Conservation (phyloP, 2,329 filamentous ascomycete genomes). For the Stemphylium vesicarium region DNA sequence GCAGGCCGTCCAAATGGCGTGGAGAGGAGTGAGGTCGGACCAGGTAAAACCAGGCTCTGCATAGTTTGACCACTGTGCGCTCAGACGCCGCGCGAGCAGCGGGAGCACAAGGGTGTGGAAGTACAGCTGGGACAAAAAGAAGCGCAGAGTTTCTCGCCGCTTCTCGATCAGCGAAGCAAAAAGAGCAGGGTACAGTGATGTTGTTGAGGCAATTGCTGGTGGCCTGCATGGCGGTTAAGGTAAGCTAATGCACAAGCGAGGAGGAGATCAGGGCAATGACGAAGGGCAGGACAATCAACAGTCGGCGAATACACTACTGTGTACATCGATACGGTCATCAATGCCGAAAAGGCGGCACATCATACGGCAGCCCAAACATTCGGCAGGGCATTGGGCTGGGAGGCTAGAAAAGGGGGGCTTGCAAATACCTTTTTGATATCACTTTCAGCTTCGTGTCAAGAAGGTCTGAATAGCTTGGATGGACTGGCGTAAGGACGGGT, state of each 20-base stretch:
- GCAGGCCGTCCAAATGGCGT: slow-evolving; percentile 48
- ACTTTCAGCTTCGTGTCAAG: slow-evolving; percentile 3
- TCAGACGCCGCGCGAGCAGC: slow-evolving; percentile 46
- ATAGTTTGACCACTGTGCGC: slow-evolving; percentile 49
- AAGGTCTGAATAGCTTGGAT: neutral
- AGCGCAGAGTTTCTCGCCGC: slow-evolving; percentile 22
- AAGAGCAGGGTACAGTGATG: slow-evolving; percentile 26
- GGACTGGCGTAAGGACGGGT: slow-evolving; percentile 1
- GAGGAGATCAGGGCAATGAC: slow-evolving; percentile 26
- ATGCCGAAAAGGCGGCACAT: slow-evolving; percentile 3
- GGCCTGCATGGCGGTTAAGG: slow-evolving; percentile 42
- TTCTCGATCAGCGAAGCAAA: slow-evolving; percentile 25
- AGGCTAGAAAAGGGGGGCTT: slow-evolving; percentile 19
- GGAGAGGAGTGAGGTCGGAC: slow-evolving; percentile 44
- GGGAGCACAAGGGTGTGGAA: slow-evolving; percentile 38
- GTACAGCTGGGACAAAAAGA: slow-evolving; percentile 28
- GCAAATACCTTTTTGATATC: slow-evolving; percentile 36
- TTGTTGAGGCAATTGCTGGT: slow-evolving; percentile 29
- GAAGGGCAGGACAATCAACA: slow-evolving; percentile 15
- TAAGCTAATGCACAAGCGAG: slow-evolving; percentile 40
- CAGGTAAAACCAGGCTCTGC: slow-evolving; percentile 51
- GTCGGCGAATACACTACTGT: slow-evolving; percentile 18
- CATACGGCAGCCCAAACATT: neutral
- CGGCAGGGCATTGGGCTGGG: slow-evolving; percentile 2
- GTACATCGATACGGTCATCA: slow-evolving; percentile 17